These are phyloP conservation scores for Phytophthora idaei DNA, from an alignment of 352 stramenopile species.

Conservation along the genomic window DNA sequence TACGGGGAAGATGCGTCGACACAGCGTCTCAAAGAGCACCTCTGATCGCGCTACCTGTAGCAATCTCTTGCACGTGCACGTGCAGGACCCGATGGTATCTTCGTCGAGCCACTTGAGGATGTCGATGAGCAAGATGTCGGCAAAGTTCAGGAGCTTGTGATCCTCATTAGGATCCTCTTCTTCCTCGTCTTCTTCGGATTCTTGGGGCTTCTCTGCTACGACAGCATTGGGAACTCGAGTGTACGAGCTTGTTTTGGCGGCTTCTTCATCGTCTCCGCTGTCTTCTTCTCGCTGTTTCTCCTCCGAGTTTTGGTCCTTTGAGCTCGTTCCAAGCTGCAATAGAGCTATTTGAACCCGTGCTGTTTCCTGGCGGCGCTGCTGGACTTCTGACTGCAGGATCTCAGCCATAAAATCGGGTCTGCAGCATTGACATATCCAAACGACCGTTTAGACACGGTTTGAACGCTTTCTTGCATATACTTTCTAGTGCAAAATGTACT, in stretches of 20 bases:
- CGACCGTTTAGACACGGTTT: constrained; percentile 11
- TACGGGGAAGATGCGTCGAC: constrained; percentile 70
- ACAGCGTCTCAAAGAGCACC: constrained; percentile 69
- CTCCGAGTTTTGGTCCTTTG: constrained; percentile 16
- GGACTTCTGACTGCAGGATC: constrained; percentile 68
- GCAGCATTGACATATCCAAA: background rate
- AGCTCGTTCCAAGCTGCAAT: constrained; percentile 4
- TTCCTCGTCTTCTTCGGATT: constrained; percentile 13
- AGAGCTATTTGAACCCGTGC: background rate
- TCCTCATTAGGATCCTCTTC: constrained; percentile 33
- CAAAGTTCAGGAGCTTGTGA: constrained; percentile 64
- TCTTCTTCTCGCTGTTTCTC: constrained; percentile 28
- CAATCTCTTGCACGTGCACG: constrained; percentile 62
- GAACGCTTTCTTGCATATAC: background rate
- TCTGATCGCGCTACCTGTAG: constrained; percentile 57
- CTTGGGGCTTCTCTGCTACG: background rate
- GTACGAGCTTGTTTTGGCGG: constrained; percentile 1
- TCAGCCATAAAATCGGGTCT: constrained; percentile 74
- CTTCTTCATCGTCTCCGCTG: constrained; percentile 24
- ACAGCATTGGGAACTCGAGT: background rate
- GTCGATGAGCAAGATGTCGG: constrained; percentile 71
- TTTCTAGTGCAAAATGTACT: constrained; percentile 39
- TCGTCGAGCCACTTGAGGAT: constrained; percentile 77
- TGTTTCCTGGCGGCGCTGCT: constrained; percentile 17
- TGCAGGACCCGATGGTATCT: constrained; percentile 64